A percentile compares a stretch with the other conserved stretches of the same genome.
Conservation (phyloP, 2,329 filamentous ascomycete species). For the Lachnellula hyalina region DNA sequence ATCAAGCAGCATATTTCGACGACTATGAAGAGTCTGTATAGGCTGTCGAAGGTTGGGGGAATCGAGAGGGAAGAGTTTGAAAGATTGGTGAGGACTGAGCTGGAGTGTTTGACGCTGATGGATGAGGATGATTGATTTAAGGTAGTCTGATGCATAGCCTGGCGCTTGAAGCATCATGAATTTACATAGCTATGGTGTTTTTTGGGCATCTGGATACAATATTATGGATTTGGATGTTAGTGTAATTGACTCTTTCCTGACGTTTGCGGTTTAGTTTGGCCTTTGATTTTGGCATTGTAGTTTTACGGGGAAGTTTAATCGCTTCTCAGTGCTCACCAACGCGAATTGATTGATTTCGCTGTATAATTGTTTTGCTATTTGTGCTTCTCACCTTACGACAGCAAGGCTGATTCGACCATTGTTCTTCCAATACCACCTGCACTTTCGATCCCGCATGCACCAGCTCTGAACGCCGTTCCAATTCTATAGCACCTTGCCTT, state of each 20-base stretch:
- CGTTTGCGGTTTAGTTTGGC: too few species aligned
- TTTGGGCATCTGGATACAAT: background rate
- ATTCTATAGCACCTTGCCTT: too few species aligned
- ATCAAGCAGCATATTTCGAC: constrained; percentile 76
- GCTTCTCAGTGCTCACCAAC: too few species aligned
- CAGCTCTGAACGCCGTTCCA: too few species aligned
- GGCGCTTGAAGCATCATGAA: background rate
- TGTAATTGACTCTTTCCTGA: background rate
- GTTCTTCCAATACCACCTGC: too few species aligned
- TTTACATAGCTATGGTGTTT: background rate
- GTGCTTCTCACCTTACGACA: too few species aligned
- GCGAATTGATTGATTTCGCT: too few species aligned
- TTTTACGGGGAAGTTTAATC: too few species aligned
- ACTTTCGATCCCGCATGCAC: too few species aligned
- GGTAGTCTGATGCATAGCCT: background rate
- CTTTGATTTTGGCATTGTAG: too few species aligned
- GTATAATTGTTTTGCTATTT: too few species aligned
- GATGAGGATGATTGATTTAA: constrained; percentile 42
- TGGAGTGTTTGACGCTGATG: constrained; percentile 64
- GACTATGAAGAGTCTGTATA: constrained; percentile 70
- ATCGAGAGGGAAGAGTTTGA: constrained; percentile 74
- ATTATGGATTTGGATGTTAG: background rate
- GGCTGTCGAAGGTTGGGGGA: constrained; percentile 63
- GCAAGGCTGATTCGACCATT: too few species aligned
- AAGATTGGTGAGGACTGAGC: constrained; percentile 62